Percentiles rank a stretch among this genome's conserved stretches.
phyloP scores from a whole-genome alignment of 2,329 filamentous ascomycete genomes.

The Corinectria fuckeliana region DNA sequence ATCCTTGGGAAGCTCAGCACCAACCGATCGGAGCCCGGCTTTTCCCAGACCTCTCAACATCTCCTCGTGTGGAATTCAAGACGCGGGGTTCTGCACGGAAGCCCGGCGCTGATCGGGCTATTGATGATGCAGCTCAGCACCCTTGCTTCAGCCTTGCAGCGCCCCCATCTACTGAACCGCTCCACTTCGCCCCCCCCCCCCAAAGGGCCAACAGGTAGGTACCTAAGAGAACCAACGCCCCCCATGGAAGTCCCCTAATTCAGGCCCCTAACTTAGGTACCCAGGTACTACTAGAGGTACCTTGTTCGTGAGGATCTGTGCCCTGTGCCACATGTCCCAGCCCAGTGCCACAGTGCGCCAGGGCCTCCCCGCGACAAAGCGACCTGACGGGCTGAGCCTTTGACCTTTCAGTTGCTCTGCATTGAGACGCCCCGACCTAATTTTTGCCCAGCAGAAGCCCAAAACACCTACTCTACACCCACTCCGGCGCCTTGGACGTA shows the following conservation, averaged over 20 bases:
- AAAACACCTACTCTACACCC: slow-evolving; percentile 15
- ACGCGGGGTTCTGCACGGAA: not conserved
- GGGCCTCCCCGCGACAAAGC: slow-evolving; percentile 9
- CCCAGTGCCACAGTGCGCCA: slow-evolving; percentile 10
- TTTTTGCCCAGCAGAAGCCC: slow-evolving; percentile 22
- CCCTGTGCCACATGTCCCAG: slow-evolving; percentile 17
- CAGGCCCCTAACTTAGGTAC: too few species aligned
- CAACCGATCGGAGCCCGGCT: slow-evolving; percentile 9
- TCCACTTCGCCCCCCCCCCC: not conserved
- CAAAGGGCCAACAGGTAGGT: too few species aligned
- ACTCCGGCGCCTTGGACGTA: slow-evolving; percentile 12
- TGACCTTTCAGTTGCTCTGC: slow-evolving; percentile 6
- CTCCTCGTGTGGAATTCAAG: not conserved
- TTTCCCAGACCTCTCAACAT: not conserved
- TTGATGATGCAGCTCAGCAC: not conserved
- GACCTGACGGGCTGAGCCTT: not conserved
- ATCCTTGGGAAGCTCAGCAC: slow-evolving; percentile 6
- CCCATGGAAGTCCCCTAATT: not conserved
- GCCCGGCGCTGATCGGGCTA: slow-evolving; percentile 11
- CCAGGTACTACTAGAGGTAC: too few species aligned
- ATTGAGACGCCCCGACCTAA: slow-evolving; percentile 13
- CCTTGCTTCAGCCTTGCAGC: slow-evolving; percentile 22
- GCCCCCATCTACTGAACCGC: not conserved
- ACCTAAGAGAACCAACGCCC: not conserved
- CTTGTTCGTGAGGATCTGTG: not conserved